Evolutionary conservation across 768 basidiomycete species (phyloP), one percentile per base, ranked within the genome.

Genomic region (Leucocoprinus sp.): DNA sequence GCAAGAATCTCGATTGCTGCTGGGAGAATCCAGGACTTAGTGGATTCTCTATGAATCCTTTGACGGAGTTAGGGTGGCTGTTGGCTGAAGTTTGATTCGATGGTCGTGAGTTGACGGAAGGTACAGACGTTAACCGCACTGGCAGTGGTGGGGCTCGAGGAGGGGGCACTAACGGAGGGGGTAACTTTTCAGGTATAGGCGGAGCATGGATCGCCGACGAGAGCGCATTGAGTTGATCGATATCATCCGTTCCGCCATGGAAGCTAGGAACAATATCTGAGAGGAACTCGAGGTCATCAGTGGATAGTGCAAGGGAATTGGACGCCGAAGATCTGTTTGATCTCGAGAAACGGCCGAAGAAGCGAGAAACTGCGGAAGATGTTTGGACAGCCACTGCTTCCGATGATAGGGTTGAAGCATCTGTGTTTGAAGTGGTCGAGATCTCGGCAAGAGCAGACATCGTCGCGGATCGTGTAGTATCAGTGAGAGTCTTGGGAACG

Each of bases 251-350:
- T 12, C 64, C 69, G 45, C 78, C 75, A 39, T 53, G 58, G 8
- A 69, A 71, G 51, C 72, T 74, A 3, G 83, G 82, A 8, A 76
- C 82, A 45, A 76, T 72, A 58, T 81, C 84, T 26, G 76, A 77
- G 15, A 95, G 69, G 57, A 85, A 93, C 52, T 89, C 83, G 22
- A 95, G 69, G 58, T 95, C 92, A 48, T 87, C 80, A 1, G 76
- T 68, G 12, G 87, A 87, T 14, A 93, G 70, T 9, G 87, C 75
- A 26, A 93, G 68, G 24, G 65, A 62, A 43, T 53, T 71, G 38
- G 66, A 47, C 21, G 57, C 50, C 3, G 62, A 50, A 15, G 67
- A 52, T 37, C 64, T 69, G 5, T 59, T 50, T 21, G 63, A 62
- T 17, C 78, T 74, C 6, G 79, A 80, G 60, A 93, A 86, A 38